Conservation (phyloP, 208 protist species). For the Wallacemonas collosoma region DNA sequence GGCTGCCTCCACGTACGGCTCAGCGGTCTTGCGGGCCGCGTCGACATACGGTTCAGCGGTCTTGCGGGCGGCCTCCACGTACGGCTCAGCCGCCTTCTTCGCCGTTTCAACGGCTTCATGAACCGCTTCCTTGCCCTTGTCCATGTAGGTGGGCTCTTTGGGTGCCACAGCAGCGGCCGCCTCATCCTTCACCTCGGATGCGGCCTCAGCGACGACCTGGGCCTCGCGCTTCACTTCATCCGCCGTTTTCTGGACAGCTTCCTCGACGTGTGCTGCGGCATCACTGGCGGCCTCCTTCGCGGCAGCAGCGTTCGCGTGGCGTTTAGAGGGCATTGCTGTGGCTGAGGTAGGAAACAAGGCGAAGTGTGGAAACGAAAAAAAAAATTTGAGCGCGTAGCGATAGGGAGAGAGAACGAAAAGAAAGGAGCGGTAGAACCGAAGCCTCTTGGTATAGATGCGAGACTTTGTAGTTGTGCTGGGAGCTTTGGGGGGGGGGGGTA, state of each 20-base stretch:
- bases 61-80: slow-evolving; percentile 37
- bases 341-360: not conserved
- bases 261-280: slow-evolving; percentile 7
- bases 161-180: not conserved
- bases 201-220: slow-evolving; percentile 32
- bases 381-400: not conserved
- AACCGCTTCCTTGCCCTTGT: slow-evolving; percentile 21
- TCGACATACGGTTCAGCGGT: slow-evolving; percentile 44
- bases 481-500: too few species aligned
- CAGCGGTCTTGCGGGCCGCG: slow-evolving; percentile 6
- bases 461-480: too few species aligned
- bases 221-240: slow-evolving; percentile 29
- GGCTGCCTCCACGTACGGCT: slow-evolving; percentile 12
- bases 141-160: slow-evolving; percentile 12
- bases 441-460: too few species aligned
- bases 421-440: slow-evolving; percentile 4
- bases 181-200: not conserved
- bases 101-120: slow-evolving; percentile 35
- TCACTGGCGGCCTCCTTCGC: slow-evolving; percentile 15
- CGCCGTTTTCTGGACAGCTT: slow-evolving; percentile 18
- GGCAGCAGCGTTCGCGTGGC: not conserved
- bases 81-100: slow-evolving; percentile 29
- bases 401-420: slow-evolving; percentile 8
- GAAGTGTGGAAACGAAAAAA: not conserved
- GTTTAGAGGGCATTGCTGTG: not conserved